These are phyloP conservation scores for Globisporangium spiculum DNA, from an alignment of 352 stramenopile species.

Conservation along the genomic window DNA sequence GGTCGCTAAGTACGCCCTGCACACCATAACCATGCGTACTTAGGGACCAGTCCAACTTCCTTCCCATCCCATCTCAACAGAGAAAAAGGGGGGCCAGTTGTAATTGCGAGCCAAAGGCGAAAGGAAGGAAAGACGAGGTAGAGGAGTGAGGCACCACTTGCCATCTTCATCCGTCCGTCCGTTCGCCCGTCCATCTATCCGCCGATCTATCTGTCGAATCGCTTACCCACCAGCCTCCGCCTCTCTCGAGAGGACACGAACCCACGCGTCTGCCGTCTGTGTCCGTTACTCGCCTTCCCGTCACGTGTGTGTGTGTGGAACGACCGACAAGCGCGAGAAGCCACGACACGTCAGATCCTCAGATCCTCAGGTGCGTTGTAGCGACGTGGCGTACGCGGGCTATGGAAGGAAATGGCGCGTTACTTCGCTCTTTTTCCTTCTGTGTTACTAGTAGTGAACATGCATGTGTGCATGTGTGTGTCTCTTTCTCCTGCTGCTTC, in stretches of 20 bases:
- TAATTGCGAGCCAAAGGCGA: not conserved
- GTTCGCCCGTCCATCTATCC: not conserved
- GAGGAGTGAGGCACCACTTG: not conserved
- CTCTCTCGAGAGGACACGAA: not conserved
- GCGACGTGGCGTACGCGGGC: not conserved
- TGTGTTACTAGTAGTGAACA: not conserved
- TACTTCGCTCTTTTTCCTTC: not conserved
- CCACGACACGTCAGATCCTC: not conserved
- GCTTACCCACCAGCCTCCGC: too few species aligned
- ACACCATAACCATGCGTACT: not conserved
- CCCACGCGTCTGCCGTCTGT: not conserved
- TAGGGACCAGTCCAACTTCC: not conserved
- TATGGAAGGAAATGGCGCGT: not conserved
- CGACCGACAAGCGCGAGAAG: not conserved
- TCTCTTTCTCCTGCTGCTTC: not conserved
- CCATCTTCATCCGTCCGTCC: not conserved
- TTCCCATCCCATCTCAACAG: not conserved
- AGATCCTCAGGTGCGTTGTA: not conserved
- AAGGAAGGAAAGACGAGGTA: not conserved
- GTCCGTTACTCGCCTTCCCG: not conserved
- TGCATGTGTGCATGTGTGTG: not conserved
- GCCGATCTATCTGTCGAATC: not conserved
- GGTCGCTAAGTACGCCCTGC: not conserved
- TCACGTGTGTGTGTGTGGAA: not conserved
- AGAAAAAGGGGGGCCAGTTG: constrained; percentile 2